A percentile compares a stretch with the other conserved stretches of the same genome.
Evolutionary conservation across 2,329 filamentous ascomycete genomes (phyloP).

Genomic region (Pestalotiopsis sp.): DNA sequence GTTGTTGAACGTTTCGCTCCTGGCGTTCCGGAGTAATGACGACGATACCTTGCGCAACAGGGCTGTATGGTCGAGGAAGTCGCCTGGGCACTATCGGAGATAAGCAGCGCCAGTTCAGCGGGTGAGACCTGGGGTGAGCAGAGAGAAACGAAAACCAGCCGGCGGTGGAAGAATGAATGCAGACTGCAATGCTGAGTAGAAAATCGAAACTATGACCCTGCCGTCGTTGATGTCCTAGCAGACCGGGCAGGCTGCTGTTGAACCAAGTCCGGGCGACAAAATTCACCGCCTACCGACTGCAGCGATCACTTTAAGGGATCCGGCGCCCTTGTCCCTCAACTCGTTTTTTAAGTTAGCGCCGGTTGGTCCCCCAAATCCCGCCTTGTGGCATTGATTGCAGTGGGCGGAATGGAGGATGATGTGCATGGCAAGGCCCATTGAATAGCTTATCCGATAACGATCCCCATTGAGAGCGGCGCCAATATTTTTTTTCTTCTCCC

Average conservation of each 20-base stretch:
- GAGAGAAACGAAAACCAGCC: background rate
- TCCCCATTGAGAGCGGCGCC: background rate
- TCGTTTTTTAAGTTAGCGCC: background rate
- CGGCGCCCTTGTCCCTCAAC: slow-evolving; percentile 1
- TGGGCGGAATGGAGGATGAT: background rate
- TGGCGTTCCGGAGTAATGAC: too few relatives aligned
- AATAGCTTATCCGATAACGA: slow-evolving; percentile 4
- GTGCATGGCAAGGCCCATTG: background rate
- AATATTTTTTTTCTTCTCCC: background rate
- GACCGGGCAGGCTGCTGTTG: background rate
- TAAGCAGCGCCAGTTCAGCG: background rate
- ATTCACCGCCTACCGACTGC: background rate
- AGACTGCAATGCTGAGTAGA: background rate
- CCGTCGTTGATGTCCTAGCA: background rate
- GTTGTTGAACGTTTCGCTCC: too few relatives aligned
- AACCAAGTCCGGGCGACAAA: background rate
- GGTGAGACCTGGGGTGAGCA: background rate
- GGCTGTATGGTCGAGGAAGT: background rate
- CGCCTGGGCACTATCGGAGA: background rate
- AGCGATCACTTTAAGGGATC: background rate
- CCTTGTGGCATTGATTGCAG: background rate
- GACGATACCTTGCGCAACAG: too few relatives aligned
- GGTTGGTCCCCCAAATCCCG: background rate
- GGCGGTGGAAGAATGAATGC: background rate
- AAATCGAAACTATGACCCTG: background rate